Conservation (phyloP, 2,329 filamentous ascomycete genomes). For the Penicillium psychrosexuale region DNA sequence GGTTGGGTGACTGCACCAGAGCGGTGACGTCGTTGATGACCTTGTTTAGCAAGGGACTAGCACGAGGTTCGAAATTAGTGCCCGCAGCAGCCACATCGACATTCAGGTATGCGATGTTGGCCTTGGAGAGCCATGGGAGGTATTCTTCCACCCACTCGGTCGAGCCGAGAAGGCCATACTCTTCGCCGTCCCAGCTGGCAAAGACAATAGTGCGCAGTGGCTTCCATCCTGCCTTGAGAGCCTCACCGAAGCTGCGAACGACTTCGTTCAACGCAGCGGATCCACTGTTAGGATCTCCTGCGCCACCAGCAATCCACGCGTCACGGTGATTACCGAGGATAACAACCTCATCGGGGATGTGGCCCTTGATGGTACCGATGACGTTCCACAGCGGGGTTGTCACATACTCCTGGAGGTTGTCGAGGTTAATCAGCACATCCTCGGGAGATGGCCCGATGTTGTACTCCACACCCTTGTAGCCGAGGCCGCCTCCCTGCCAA, state of each 20-base stretch:
- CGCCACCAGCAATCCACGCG: constrained; percentile 84
- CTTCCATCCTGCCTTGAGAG: constrained; percentile 72
- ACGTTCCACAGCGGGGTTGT: constrained; percentile 86
- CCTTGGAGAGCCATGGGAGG: constrained; percentile 70
- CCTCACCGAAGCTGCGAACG: constrained; percentile 69
- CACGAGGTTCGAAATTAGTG: constrained; percentile 60
- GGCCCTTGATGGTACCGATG: constrained; percentile 87
- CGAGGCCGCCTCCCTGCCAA: constrained; percentile 72
- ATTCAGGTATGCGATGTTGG: constrained; percentile 80
- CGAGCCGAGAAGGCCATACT: constrained; percentile 80
- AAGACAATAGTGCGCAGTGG: constrained; percentile 88
- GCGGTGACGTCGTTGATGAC: constrained; percentile 65
- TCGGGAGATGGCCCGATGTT: constrained; percentile 80
- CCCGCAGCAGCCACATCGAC: constrained; percentile 73
- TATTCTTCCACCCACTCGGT: constrained; percentile 95
- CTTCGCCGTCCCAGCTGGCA: constrained; percentile 78
- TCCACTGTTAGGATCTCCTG: constrained; percentile 78
- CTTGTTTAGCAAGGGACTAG: constrained; percentile 73
- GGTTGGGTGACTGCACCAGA: constrained; percentile 68
- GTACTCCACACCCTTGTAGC: constrained; percentile 78
- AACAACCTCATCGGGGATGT: constrained; percentile 77
- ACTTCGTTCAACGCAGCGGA: constrained; percentile 77
- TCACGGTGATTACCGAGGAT: constrained; percentile 91
- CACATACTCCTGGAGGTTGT: constrained; percentile 77
- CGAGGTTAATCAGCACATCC: constrained; percentile 65